Evolutionary conservation across 2,329 filamentous ascomycete genomes (phyloP).

Genomic region (Cryphonectria nitschkei): DNA sequence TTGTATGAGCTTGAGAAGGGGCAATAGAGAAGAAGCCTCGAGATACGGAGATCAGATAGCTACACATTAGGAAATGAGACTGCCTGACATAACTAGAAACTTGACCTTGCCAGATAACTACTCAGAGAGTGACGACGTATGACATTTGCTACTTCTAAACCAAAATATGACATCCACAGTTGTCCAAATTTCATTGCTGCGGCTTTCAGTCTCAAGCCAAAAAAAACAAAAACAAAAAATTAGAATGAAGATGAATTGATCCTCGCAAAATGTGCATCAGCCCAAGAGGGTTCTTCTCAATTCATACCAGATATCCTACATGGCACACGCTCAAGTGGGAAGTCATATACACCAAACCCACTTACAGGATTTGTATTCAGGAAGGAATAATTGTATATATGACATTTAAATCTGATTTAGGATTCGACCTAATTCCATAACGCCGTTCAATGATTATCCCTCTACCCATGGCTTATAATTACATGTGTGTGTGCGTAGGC

Average conservation of each 20-base stretch:
- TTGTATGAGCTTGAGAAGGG: background rate
- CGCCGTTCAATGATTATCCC: background rate
- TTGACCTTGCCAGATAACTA: no score
- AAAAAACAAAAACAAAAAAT: no score
- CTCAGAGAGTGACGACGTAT: no score
- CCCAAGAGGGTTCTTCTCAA: no score
- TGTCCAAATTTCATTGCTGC: no score
- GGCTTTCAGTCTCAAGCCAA: no score
- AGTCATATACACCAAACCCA: background rate
- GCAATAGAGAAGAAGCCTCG: background rate
- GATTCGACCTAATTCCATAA: background rate
- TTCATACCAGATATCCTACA: no score
- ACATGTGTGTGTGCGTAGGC: background rate
- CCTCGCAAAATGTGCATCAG: no score
- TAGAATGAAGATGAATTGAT: no score
- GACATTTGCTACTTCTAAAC: no score
- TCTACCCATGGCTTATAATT: background rate
- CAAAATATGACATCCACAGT: no score
- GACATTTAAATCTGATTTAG: background rate
- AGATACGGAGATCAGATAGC: background rate
- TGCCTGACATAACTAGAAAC: background rate
- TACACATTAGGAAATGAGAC: background rate
- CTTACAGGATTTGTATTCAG: background rate
- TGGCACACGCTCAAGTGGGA: no score
- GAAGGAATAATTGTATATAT: background rate